Percentiles rank a stretch among this genome's conserved stretches.
Conservation (phyloP, 345 rosid genomes). For the Trapa bicornis region DNA sequence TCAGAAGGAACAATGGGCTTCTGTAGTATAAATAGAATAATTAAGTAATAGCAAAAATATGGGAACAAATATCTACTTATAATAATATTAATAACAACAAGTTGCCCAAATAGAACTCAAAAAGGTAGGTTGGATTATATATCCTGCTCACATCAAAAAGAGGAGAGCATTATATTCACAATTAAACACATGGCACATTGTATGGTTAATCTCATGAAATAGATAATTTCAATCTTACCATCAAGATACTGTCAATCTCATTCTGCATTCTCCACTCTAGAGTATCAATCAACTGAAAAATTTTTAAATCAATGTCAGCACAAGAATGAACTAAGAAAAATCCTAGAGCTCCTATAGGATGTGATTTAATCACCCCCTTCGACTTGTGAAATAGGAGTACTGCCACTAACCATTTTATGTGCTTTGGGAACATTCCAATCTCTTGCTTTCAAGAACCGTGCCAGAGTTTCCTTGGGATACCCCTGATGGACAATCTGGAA, state of each 20-base stretch:
- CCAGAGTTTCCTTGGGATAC: constrained; percentile 47
- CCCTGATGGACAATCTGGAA: constrained; percentile 93
- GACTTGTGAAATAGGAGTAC: too few relatives aligned
- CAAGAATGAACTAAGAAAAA: background rate
- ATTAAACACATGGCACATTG: background rate
- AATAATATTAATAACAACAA: too few relatives aligned
- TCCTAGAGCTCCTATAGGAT: too few relatives aligned
- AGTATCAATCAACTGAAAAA: constrained; percentile 59
- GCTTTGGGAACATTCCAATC: constrained; percentile 82
- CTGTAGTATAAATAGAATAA: constrained; percentile 20
- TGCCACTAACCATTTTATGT: constrained; percentile 69
- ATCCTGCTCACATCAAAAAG: too few relatives aligned
- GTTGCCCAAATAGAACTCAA: too few relatives aligned
- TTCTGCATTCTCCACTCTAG: constrained; percentile 78
- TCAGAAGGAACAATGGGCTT: constrained; percentile 82
- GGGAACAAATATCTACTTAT: too few relatives aligned
- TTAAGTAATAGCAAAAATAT: too few relatives aligned
- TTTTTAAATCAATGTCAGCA: constrained; percentile 9
- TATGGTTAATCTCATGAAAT: background rate
- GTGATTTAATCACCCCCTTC: too few relatives aligned
- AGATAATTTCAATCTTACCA: constrained; percentile 29
- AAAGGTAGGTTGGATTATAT: too few relatives aligned
- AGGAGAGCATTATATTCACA: background rate
- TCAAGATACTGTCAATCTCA: constrained; percentile 61
- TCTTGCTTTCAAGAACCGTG: constrained; percentile 85